These are phyloP conservation scores for Fusarium zealandicum DNA, from an alignment of 2,329 filamentous ascomycete genomes.

Conservation along the genomic window DNA sequence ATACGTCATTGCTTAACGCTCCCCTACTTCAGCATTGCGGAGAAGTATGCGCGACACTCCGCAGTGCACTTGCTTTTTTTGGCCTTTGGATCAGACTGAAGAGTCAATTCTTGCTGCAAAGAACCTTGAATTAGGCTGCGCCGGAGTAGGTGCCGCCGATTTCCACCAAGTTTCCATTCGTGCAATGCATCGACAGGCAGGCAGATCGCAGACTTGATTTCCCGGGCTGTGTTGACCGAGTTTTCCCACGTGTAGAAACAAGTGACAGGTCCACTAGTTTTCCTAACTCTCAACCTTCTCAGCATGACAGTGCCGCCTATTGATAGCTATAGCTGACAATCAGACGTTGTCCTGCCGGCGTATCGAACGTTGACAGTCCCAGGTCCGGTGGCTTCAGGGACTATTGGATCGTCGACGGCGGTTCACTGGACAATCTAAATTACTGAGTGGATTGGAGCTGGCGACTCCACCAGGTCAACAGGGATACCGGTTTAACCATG, in stretches of 20 bases:
- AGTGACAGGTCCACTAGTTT: background rate
- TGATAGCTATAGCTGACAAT: background rate
- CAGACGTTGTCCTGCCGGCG: constrained; percentile 10
- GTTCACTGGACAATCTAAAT: constrained; percentile 16
- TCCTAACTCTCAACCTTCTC: constrained; percentile 2
- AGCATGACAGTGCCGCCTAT: constrained; percentile 3
- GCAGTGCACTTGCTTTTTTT: constrained; percentile 16
- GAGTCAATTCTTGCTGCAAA: background rate
- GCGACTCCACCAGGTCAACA: constrained; percentile 14
- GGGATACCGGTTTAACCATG: constrained; percentile 9
- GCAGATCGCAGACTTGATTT: background rate
- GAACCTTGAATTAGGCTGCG: background rate
- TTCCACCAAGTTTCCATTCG: background rate
- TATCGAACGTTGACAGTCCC: constrained; percentile 2
- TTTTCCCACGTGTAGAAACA: background rate
- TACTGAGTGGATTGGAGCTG: constrained; percentile 8
- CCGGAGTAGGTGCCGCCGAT: background rate
- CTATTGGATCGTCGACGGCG: constrained; percentile 19
- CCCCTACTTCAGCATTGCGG: constrained; percentile 9
- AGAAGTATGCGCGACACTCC: constrained; percentile 16
- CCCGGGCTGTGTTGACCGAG: background rate
- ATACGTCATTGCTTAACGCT: constrained; percentile 17
- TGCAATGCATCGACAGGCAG: background rate
- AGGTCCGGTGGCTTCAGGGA: constrained; percentile 9
- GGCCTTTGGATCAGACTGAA: background rate